A percentile compares a stretch with the other conserved stretches of the same genome.
Conservation (phyloP, 768 basidiomycete species). For the Paxillus ammoniavirescens region DNA sequence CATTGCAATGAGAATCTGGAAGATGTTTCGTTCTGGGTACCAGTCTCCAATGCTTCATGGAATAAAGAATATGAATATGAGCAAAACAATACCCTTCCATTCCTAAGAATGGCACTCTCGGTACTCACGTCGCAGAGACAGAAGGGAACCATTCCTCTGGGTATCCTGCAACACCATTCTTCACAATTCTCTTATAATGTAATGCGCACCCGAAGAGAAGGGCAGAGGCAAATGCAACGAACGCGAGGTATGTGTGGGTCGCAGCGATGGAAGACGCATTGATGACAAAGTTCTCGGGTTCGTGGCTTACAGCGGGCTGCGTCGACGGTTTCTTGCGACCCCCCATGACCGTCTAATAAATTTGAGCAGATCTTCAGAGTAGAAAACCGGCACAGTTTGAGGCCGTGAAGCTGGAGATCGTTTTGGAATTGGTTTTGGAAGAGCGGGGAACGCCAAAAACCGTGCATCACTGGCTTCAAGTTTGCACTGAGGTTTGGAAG, state of each 20-base stretch:
- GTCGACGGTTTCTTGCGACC: constrained; percentile 13
- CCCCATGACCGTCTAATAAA: constrained; percentile 12
- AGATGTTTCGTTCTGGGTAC: constrained; percentile 82
- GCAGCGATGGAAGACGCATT: constrained; percentile 56
- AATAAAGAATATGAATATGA: constrained; percentile 7
- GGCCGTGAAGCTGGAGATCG: too few relatives aligned
- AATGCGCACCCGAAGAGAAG: constrained; percentile 61
- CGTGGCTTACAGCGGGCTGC: constrained; percentile 1
- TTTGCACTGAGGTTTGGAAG: too few relatives aligned
- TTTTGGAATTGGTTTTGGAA: too few relatives aligned
- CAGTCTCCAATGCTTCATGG: constrained; percentile 78
- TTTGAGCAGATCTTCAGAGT: background rate
- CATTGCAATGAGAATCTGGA: constrained; percentile 85
- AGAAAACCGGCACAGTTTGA: too few relatives aligned
- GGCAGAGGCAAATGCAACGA: constrained; percentile 62
- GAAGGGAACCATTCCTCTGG: constrained; percentile 92
- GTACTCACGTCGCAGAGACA: constrained; percentile 75
- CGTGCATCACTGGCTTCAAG: too few relatives aligned
- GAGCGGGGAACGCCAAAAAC: too few relatives aligned
- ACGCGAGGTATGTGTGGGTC: constrained; percentile 64
- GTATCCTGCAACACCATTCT: constrained; percentile 79
- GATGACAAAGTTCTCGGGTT: constrained; percentile 24
- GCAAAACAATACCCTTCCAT: background rate
- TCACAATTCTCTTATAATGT: constrained; percentile 84
- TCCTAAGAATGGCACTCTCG: background rate